phyloP scores from a whole-genome alignment of 2,329 filamentous ascomycete genomes.

The Dactylellina cionopaga region DNA sequence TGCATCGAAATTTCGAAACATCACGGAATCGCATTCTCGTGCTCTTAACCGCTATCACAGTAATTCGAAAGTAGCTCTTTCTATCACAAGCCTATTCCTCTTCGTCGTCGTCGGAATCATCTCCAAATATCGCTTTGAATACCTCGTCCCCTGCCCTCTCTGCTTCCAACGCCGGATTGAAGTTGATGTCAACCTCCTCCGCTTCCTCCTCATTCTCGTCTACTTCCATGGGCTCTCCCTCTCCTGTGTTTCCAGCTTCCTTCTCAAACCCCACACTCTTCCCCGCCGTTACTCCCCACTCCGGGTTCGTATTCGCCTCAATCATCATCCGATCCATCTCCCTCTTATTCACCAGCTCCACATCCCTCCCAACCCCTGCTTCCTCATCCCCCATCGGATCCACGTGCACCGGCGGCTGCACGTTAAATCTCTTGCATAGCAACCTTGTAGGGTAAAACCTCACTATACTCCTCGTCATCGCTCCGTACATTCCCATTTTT shows the following conservation, averaged over 20 bases:
- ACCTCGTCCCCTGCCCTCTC: slow-evolving; percentile 80
- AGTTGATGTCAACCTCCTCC: slow-evolving; percentile 11
- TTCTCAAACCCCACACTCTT: slow-evolving; percentile 37
- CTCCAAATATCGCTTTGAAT: slow-evolving; percentile 92
- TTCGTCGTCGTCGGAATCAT: slow-evolving; percentile 76
- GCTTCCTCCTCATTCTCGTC: slow-evolving; percentile 4
- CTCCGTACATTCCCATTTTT: slow-evolving; percentile 89
- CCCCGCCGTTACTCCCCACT: slow-evolving; percentile 22
- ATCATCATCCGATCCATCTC: slow-evolving; percentile 53
- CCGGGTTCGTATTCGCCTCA: slow-evolving; percentile 46
- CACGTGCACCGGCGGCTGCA: slow-evolving; percentile 78
- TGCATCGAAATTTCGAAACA: neutral
- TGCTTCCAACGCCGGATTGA: slow-evolving; percentile 65
- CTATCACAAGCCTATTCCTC: slow-evolving; percentile 36
- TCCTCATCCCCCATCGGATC: slow-evolving; percentile 63
- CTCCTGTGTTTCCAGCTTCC: slow-evolving; percentile 55
- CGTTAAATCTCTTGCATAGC: slow-evolving; percentile 93
- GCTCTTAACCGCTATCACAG: neutral
- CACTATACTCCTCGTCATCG: slow-evolving; percentile 77
- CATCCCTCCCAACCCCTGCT: slow-evolving; percentile 71
- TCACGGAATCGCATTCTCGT: neutral
- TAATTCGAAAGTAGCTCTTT: neutral
- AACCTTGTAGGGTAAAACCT: slow-evolving; percentile 83
- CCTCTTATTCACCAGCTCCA: slow-evolving; percentile 64
- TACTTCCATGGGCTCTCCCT: slow-evolving; percentile 8